phyloP scores from a whole-genome alignment of 2,329 filamentous ascomycete species.

The Ceratocystis diversiconidia region DNA sequence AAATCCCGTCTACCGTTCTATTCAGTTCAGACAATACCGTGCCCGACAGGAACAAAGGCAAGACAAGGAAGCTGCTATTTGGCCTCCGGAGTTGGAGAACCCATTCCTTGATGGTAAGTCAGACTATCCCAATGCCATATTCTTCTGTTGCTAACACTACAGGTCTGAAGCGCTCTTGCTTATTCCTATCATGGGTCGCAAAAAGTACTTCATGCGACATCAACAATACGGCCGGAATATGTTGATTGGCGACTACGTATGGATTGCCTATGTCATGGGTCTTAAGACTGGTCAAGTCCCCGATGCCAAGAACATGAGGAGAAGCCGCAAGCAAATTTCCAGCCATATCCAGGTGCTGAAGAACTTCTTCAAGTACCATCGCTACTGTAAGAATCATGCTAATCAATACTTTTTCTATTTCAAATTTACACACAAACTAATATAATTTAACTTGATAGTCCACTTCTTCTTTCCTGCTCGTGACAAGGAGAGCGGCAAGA shows the following conservation, averaged over 20 bases:
- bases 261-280: constrained; percentile 35
- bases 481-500: constrained; percentile 37
- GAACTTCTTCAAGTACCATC: constrained; percentile 47
- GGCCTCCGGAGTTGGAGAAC: constrained; percentile 49
- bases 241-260: constrained; percentile 55
- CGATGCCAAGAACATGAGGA: constrained; percentile 33
- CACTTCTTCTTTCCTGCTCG: constrained; percentile 46
- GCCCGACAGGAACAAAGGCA: constrained; percentile 51
- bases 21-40: constrained; percentile 51
- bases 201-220: constrained; percentile 50
- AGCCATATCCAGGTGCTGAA: constrained; percentile 60
- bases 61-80: constrained; percentile 38
- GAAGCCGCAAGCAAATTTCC: constrained; percentile 46
- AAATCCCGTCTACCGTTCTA: constrained; percentile 49
- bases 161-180: constrained; percentile 40
- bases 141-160: not conserved
- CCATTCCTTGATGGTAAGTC: constrained; percentile 52
- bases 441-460: constrained; percentile 26
- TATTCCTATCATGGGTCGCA: constrained; percentile 51
- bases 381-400: constrained; percentile 40
- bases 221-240: constrained; percentile 55
- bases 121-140: not conserved
- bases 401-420: not conserved
- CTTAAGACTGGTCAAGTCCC: constrained; percentile 34
- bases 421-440: not conserved